Conservation (phyloP, 148 eudicot genomes). For the Rhododendron griersonianum region DNA sequence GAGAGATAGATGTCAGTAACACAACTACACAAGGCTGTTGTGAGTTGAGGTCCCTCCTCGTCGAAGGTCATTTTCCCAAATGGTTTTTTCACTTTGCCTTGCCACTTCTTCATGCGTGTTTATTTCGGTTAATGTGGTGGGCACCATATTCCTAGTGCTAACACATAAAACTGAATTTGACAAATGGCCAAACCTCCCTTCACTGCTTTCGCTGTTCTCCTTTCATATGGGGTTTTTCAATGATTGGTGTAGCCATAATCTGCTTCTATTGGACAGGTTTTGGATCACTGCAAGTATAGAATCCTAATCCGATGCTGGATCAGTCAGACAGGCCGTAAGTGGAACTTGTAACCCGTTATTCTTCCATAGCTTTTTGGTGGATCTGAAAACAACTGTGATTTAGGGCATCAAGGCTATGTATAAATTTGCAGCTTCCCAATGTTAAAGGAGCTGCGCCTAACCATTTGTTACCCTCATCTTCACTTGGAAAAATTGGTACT, state of each 20-base stretch:
- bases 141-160: not conserved
- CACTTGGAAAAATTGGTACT: not conserved
- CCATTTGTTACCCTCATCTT: not conserved
- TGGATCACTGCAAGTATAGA: not conserved
- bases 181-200: not conserved
- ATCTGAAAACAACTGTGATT: not conserved
- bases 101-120: not conserved
- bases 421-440: not conserved
- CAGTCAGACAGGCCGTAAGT: not conserved
- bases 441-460: not conserved
- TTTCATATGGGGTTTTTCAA: not conserved
- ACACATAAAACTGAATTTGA: not conserved
- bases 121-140: not conserved
- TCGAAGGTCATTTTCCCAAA: not conserved
- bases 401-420: not conserved
- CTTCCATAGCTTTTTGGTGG: not conserved
- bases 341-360: not conserved
- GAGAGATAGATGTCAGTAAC: not conserved
- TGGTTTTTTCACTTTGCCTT: not conserved
- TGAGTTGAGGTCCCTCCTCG: not conserved
- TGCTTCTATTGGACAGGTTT: conserved; percentile 3
- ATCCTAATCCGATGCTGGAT: not conserved
- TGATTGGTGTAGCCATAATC: not conserved
- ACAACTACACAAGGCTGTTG: not conserved
- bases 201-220: not conserved